phyloP scores from a whole-genome alignment of 768 basidiomycete species.

The Termitomyces sp. region DNA sequence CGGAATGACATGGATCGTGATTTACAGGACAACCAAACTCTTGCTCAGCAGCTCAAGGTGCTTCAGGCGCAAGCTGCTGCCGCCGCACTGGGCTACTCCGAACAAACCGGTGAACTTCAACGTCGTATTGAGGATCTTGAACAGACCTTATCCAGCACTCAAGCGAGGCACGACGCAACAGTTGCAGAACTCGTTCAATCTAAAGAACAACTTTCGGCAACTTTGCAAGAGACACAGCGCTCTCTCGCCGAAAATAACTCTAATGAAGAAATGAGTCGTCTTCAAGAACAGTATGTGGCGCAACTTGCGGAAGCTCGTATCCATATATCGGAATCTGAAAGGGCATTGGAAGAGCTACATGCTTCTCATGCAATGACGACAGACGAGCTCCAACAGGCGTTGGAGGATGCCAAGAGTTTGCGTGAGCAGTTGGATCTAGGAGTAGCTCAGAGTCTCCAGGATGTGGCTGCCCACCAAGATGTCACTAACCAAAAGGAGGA shows the following conservation, averaged over 20 bases:
- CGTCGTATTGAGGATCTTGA: conserved; percentile 20
- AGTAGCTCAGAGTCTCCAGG: conserved; percentile 15
- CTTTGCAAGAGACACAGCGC: conserved; percentile 24
- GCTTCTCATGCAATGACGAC: conserved; percentile 30
- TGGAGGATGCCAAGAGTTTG: conserved; percentile 29
- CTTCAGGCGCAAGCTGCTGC: conserved; percentile 15
- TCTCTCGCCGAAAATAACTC: conserved; percentile 21
- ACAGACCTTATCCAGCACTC: conserved; percentile 13
- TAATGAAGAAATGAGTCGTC: conserved; percentile 25
- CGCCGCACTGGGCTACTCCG: conserved; percentile 15
- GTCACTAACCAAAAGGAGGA: conserved; percentile 4
- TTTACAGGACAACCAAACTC: neutral
- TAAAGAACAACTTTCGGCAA: conserved; percentile 25
- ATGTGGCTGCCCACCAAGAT: conserved; percentile 10
- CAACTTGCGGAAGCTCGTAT: conserved; percentile 34
- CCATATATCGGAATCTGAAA: conserved; percentile 32
- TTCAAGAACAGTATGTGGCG: conserved; percentile 34
- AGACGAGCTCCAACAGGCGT: conserved; percentile 28
- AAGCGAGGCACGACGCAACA: conserved; percentile 22
- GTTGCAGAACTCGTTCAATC: conserved; percentile 25
- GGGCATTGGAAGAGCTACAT: conserved; percentile 33
- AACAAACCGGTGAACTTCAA: conserved; percentile 21
- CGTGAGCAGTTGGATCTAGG: conserved; percentile 28
- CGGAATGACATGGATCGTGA: conserved; percentile 9
- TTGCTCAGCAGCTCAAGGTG: conserved; percentile 12